Percentiles rank a stretch among this genome's conserved stretches.
These are phyloP conservation scores for Tricholoma flavovirens DNA, from an alignment of 768 basidiomycete genomes.

Conservation along the genomic window DNA sequence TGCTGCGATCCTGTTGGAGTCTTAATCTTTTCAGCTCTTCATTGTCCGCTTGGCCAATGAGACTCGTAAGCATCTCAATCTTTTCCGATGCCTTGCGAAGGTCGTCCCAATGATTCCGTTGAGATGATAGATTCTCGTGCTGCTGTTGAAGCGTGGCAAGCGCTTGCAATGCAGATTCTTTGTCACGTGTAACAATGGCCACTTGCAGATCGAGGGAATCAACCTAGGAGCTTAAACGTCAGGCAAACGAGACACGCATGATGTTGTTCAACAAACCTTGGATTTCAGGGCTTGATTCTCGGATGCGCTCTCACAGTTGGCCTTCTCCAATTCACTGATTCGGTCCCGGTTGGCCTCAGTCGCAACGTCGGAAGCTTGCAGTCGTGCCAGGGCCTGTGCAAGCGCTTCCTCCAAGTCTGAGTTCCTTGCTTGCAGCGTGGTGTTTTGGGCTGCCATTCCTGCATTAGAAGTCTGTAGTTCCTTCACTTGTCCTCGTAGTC, in stretches of 20 bases:
- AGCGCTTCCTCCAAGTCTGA: conserved; percentile 67
- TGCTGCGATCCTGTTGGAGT: conserved; percentile 56
- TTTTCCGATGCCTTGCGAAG: conserved; percentile 66
- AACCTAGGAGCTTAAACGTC: conserved; percentile 35
- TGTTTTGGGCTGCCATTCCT: conserved; percentile 40
- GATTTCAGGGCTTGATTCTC: conserved; percentile 54
- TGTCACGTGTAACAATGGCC: conserved; percentile 54
- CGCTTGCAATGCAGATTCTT: conserved; percentile 48
- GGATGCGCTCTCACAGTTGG: conserved; percentile 44
- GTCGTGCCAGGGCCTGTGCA: conserved; percentile 62
- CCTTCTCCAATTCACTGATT: conserved; percentile 57
- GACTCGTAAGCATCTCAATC: conserved; percentile 57
- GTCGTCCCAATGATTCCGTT: conserved; percentile 78
- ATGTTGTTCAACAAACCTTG: conserved; percentile 42
- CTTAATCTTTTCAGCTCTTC: conserved; percentile 71
- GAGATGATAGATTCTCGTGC: conserved; percentile 50
- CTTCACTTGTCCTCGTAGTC: conserved; percentile 48
- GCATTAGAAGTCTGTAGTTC: conserved; percentile 41
- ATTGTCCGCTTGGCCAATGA: conserved; percentile 58
- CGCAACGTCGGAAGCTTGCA: conserved; percentile 69
- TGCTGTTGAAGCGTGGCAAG: conserved; percentile 52
- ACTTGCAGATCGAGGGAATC: conserved; percentile 56
- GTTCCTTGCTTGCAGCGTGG: conserved; percentile 45
- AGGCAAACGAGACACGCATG: conserved; percentile 8
- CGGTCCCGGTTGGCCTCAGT: conserved; percentile 55